Evolutionary conservation across 352 stramenopile species (phyloP).

Genomic region (Phytophthora cactorum): DNA sequence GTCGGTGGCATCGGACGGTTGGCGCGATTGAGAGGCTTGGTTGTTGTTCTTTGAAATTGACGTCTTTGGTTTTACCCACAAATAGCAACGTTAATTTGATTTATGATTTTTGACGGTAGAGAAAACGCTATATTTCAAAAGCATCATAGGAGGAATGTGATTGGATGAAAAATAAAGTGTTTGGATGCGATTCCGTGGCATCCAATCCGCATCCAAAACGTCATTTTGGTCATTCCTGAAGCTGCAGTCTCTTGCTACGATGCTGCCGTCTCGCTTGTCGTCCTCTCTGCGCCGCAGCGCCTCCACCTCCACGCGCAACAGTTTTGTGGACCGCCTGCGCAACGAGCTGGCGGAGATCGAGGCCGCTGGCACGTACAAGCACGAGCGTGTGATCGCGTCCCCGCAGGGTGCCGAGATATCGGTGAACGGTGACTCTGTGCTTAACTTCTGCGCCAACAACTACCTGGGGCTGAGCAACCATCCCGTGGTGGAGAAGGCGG

Average conservation of each 20-base stretch:
- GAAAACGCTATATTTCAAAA: neutral
- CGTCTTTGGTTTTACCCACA: too few relatives aligned
- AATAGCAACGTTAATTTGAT: too few relatives aligned
- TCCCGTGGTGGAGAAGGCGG: conserved; percentile 82
- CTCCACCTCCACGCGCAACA: conserved; percentile 58
- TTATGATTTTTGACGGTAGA: neutral
- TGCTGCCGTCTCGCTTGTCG: conserved; percentile 28
- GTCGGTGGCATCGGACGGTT: too few relatives aligned
- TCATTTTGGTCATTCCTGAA: conserved; percentile 7
- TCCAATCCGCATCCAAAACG: conserved; percentile 1
- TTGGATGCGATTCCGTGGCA: conserved; percentile 6
- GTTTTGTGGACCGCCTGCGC: conserved; percentile 76
- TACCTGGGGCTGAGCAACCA: conserved; percentile 94
- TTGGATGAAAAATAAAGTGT: neutral
- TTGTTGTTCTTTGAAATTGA: too few relatives aligned
- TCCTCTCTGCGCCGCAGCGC: conserved; percentile 24
- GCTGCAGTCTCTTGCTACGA: conserved; percentile 1
- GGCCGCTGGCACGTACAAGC: conserved; percentile 83
- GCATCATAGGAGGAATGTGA: neutral
- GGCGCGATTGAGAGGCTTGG: too few relatives aligned
- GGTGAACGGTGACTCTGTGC: conserved; percentile 75
- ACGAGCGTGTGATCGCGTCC: conserved; percentile 92
- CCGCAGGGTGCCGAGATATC: conserved; percentile 81
- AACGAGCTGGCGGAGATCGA: conserved; percentile 78
- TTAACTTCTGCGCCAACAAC: conserved; percentile 97